A percentile compares a stretch with the other conserved stretches of the same genome.
These are phyloP conservation scores for Chytriomyces sp. DNA, from an alignment of 192 early-diverging fungal species.

Conservation along the genomic window DNA sequence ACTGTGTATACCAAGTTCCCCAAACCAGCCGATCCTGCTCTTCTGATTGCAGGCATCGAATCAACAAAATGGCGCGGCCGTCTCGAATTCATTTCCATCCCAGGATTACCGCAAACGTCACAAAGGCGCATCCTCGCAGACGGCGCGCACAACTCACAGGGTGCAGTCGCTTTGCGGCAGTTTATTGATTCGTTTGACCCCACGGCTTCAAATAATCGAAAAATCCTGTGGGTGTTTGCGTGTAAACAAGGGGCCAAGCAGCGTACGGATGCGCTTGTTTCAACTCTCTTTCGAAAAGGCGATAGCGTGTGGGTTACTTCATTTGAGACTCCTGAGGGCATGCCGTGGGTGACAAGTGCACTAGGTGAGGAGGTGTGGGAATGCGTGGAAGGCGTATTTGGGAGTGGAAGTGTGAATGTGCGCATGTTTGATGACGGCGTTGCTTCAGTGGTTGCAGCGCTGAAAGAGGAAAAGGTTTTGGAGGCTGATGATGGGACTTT, in stretches of 20 bases:
- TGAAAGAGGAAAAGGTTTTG: not conserved
- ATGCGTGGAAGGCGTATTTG: conserved; percentile 25
- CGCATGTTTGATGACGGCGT: not conserved
- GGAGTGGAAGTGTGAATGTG: conserved; percentile 8
- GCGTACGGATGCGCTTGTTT: conserved; percentile 55
- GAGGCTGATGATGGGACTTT: conserved; percentile 25
- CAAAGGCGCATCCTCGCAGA: conserved; percentile 72
- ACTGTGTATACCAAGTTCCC: conserved; percentile 51
- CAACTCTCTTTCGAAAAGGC: conserved; percentile 54
- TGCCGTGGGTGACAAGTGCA: conserved; percentile 83
- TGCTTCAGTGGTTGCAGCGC: conserved; percentile 2
- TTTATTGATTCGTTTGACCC: conserved; percentile 60
- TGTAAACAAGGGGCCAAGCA: conserved; percentile 72
- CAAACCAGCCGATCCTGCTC: not conserved
- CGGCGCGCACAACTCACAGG: conserved; percentile 88
- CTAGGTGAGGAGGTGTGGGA: conserved; percentile 44
- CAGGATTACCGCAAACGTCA: not conserved
- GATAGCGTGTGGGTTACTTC: conserved; percentile 72
- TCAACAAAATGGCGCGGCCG: conserved; percentile 83
- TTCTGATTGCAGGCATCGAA: conserved; percentile 59
- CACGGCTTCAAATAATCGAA: too few relatives aligned
- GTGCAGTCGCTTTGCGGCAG: conserved; percentile 65
- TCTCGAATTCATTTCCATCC: conserved; percentile 67
- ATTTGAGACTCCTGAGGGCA: conserved; percentile 80
- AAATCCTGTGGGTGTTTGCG: conserved; percentile 78